phyloP scores from a whole-genome alignment of 495 filamentous ascomycete genomes.

The Cudoniella acicularis region DNA sequence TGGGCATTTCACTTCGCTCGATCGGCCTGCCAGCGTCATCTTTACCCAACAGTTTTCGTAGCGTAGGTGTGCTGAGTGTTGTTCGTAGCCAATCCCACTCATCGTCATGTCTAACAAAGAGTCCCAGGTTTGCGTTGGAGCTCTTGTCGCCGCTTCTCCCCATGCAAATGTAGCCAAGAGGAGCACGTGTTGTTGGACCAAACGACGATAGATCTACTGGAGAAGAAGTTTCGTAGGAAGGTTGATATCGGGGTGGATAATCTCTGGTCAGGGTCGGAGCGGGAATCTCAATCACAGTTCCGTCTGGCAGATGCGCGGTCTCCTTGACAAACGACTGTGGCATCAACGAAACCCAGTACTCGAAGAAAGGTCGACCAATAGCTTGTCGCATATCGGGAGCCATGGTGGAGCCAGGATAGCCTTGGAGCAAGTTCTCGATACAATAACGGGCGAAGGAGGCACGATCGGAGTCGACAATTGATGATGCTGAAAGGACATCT shows the following conservation, averaged over 20 bases:
- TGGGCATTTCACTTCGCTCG: slow-evolving; percentile 40
- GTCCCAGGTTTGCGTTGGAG: slow-evolving; percentile 49
- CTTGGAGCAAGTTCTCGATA: slow-evolving; percentile 28
- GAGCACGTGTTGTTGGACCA: slow-evolving; percentile 20
- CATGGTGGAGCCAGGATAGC: slow-evolving; percentile 34
- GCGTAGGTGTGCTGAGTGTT: slow-evolving; percentile 36
- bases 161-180: slow-evolving; percentile 32
- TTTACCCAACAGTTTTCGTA: slow-evolving; percentile 31
- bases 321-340: slow-evolving; percentile 28
- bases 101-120: slow-evolving; percentile 46
- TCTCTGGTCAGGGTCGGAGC: slow-evolving; percentile 15
- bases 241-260: slow-evolving; percentile 6
- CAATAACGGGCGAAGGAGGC: slow-evolving; percentile 28
- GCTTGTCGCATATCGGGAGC: slow-evolving; percentile 29
- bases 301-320: slow-evolving; percentile 21
- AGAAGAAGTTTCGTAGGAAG: not conserved
- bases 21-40: slow-evolving; percentile 38
- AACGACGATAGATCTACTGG: slow-evolving; percentile 8
- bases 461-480: slow-evolving; percentile 25
- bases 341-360: slow-evolving; percentile 31
- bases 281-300: slow-evolving; percentile 22
- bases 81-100: slow-evolving; percentile 50
- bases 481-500: not conserved
- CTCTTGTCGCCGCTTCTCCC: slow-evolving; percentile 51
- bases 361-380: slow-evolving; percentile 25